phyloP scores from a whole-genome alignment of 768 basidiomycete genomes.

The Suillus bovinus region DNA sequence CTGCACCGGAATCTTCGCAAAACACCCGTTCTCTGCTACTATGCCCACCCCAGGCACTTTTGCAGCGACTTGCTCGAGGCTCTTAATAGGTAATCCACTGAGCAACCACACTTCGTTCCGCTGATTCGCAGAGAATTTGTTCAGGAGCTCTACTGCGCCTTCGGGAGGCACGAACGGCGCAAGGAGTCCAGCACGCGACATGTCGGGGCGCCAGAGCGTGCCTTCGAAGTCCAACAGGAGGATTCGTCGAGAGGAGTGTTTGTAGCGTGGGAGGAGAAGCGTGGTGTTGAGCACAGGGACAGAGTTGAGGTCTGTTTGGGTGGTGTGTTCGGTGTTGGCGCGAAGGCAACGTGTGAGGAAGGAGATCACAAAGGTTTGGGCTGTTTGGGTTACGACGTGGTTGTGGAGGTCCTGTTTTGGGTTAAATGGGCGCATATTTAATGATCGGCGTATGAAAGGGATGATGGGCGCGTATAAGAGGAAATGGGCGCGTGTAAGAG shows the following conservation, averaged over 20 bases:
- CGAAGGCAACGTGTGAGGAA: conserved; percentile 78
- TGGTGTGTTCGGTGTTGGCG: conserved; percentile 66
- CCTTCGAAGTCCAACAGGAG: conserved; percentile 80
- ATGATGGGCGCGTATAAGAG: background rate
- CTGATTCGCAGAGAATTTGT: conserved; percentile 57
- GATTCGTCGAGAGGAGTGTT: conserved; percentile 62
- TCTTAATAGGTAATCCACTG: conserved; percentile 68
- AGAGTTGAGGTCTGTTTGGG: conserved; percentile 26
- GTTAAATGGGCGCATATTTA: background rate
- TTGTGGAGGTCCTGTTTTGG: conserved; percentile 64
- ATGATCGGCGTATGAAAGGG: background rate
- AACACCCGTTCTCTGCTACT: conserved; percentile 90
- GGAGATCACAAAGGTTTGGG: conserved; percentile 77
- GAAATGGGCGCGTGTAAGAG: background rate
- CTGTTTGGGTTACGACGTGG: conserved; percentile 85
- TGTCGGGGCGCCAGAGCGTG: conserved; percentile 70
- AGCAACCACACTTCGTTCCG: conserved; percentile 82
- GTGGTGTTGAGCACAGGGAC: conserved; percentile 45
- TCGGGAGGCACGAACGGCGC: conserved; percentile 42
- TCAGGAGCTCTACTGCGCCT: conserved; percentile 48
- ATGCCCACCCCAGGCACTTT: conserved; percentile 70
- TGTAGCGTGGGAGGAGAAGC: conserved; percentile 66
- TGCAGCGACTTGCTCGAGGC: conserved; percentile 62
- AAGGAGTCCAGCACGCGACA: conserved; percentile 45
- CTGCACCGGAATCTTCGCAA: conserved; percentile 53